Conservation (phyloP, 345 rosid species). For the Dipteronia sinensis region DNA sequence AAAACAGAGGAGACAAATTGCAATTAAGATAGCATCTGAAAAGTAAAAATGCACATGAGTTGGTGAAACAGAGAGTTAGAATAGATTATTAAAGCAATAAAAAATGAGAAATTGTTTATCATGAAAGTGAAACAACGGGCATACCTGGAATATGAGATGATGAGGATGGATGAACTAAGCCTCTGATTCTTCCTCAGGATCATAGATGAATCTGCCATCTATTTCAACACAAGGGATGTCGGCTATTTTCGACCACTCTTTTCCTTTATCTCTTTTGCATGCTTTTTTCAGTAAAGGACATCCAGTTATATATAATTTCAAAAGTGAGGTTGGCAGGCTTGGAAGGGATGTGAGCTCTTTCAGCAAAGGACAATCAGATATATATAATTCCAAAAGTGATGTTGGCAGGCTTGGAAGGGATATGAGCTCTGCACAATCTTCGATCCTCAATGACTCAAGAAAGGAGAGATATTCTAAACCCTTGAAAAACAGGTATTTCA, state of each 20-base stretch:
- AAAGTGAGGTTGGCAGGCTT: background rate
- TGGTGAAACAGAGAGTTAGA: too few species aligned
- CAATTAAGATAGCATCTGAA: too few species aligned
- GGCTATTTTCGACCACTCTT: background rate
- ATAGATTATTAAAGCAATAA: too few species aligned
- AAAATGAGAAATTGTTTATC: background rate
- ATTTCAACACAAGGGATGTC: background rate
- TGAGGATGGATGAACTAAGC: background rate
- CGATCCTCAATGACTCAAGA: conserved; percentile 14
- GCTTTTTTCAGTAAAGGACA: background rate
- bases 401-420: conserved; percentile 16
- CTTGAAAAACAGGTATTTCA: conserved; percentile 11
- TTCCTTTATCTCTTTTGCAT: background rate
- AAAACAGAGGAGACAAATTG: too few species aligned
- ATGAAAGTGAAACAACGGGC: background rate
- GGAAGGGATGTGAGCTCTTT: too few species aligned
- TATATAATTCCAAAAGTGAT: too few species aligned
- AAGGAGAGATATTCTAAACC: conserved; percentile 19
- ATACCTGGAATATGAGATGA: background rate
- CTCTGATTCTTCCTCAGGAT: too few species aligned
- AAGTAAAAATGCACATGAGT: too few species aligned
- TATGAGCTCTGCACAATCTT: conserved; percentile 12
- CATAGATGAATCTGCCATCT: too few species aligned
- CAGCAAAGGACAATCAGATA: too few species aligned
- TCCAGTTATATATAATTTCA: too few species aligned